phyloP scores from a whole-genome alignment of 768 basidiomycete species.

The Kwoniella bestiolae region DNA sequence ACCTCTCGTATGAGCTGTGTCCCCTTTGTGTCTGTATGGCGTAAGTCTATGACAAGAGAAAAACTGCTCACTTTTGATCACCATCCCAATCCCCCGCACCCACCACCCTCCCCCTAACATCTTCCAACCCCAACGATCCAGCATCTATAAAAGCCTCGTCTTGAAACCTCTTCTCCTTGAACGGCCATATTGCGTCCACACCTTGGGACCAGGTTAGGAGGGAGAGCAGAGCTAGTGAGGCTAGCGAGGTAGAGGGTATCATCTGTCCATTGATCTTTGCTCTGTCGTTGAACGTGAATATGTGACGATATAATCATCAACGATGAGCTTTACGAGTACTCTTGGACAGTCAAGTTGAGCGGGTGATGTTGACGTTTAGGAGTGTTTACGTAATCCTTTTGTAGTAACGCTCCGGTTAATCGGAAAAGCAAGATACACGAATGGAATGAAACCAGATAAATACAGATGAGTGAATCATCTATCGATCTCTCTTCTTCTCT shows the following conservation, averaged over 20 bases:
- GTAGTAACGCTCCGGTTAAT: not conserved
- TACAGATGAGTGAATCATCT: too few relatives aligned
- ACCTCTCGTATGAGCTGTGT: not conserved
- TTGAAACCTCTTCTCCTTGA: slow-evolving; percentile 80
- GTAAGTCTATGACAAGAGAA: not conserved
- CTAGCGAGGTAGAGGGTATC: slow-evolving; percentile 2
- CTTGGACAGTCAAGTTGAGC: too few relatives aligned
- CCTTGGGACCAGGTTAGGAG: not conserved
- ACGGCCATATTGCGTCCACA: slow-evolving; percentile 69
- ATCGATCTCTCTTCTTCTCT: not conserved
- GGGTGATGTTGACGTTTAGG: not conserved
- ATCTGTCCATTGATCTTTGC: slow-evolving; percentile 10
- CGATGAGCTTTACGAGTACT: not conserved
- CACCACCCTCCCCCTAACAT: slow-evolving; percentile 69
- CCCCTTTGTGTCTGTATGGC: not conserved
- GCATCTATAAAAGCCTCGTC: slow-evolving; percentile 79
- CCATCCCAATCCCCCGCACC: slow-evolving; percentile 96
- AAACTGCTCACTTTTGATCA: slow-evolving; percentile 83
- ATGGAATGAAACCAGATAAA: not conserved
- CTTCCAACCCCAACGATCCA: slow-evolving; percentile 73
- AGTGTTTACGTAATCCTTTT: not conserved
- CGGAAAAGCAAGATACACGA: not conserved
- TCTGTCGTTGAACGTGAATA: not conserved
- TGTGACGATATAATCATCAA: not conserved
- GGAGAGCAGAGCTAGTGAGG: not conserved